These are phyloP conservation scores for Trebouxiophyceae sp. DNA, from an alignment of 163 green algal species.

Conservation along the genomic window DNA sequence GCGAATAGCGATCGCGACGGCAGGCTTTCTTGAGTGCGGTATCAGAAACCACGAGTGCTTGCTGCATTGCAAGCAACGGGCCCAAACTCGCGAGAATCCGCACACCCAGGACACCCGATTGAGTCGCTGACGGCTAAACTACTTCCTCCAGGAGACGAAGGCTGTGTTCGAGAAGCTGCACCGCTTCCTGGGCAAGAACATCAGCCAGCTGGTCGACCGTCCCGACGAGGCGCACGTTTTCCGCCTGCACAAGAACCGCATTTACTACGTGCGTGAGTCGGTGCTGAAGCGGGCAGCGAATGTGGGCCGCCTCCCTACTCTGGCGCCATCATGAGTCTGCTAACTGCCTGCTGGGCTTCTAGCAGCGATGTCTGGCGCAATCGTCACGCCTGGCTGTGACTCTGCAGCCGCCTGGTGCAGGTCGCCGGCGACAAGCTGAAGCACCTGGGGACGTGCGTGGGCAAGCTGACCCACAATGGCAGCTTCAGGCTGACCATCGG, in stretches of 20 bases:
- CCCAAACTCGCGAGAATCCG: too few relatives aligned
- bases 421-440: conserved; percentile 84
- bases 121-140: too few relatives aligned
- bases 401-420: conserved; percentile 30
- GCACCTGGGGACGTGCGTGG: conserved; percentile 80
- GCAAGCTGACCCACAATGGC: conserved; percentile 93
- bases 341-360: not conserved
- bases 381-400: not conserved
- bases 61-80: too few relatives aligned
- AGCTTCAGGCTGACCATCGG: conserved; percentile 95
- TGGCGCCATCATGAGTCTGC: not conserved
- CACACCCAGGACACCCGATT: too few relatives aligned
- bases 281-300: conserved; percentile 86
- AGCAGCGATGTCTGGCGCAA: too few relatives aligned
- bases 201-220: conserved; percentile 85
- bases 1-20: too few relatives aligned
- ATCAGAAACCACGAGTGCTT: too few relatives aligned
- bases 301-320: conserved; percentile 38
- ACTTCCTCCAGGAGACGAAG: conserved; percentile 80
- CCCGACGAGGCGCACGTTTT: conserved; percentile 78
- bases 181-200: conserved; percentile 96
- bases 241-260: conserved; percentile 83
- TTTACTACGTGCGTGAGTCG: conserved; percentile 93
- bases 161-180: conserved; percentile 98
- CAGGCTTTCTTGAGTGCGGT: too few relatives aligned